Evolutionary conservation across 1,139 yeast genomes (phyloP), one percentile per base, ranked within the genome.

Genomic region (Yarrowia galli): DNA sequence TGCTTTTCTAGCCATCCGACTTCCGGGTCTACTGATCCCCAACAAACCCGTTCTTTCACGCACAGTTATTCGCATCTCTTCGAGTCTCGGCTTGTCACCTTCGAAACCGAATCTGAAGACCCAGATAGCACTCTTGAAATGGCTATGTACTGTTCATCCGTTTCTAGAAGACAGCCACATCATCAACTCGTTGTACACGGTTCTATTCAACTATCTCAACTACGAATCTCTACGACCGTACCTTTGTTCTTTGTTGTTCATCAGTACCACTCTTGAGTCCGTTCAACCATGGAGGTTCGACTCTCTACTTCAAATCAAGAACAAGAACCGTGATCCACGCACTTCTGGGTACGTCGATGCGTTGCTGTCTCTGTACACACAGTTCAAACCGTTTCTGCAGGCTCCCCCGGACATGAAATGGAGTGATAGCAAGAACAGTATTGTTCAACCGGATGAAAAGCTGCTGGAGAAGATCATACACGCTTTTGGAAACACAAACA

Each of bases 151-250:
- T 2, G 79, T 79, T 0, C 75, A 73, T 66, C 74, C 79, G 0
- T 75, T 75, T 67, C 56, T 76, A 18, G 76, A 74, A n/a, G 76
- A 76, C 20, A 70, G 73, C 1, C 67, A 69, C 6, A 69, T 75
- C 3, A 69, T 78, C 7, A 73, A 72, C 2, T 71, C 71, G 40
- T 69, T 79, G 4, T 80, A 78, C 68, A 78, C 83, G 0, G 69
- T 82, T 16, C 75, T 85, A 68, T 78, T 84, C 70, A 80, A 81
- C 36, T 76, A 79, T 49, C 76, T 86, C 70, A 80, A 82, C 64
- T 82, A 77, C 69, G 85, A 83, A 69, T 80, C 76, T 67, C 74
- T 82, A 48, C 80, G 86, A 43, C 78, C 79, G 1, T 79, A 80
- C 74, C 73, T 83, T 5, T 80, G 86, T 16, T 82, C 81, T 67